Conservation (phyloP, 148 eudicot genomes). For the Silene latifolia region DNA sequence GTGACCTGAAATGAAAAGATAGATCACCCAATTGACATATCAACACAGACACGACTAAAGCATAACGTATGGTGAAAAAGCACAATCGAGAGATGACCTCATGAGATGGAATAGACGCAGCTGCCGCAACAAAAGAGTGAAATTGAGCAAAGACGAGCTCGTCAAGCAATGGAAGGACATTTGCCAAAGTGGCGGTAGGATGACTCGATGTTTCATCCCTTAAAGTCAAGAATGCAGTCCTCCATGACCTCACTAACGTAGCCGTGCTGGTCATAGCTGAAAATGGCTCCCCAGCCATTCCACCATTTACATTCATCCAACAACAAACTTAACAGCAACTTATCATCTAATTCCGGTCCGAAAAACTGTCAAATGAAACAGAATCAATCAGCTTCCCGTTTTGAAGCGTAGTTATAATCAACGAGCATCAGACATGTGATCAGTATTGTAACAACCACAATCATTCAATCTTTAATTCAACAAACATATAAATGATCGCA, state of each 20-base stretch:
- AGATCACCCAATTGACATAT: background rate
- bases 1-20: constrained; percentile 39
- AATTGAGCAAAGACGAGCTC: constrained; percentile 59
- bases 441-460: background rate
- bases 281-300: constrained; percentile 26
- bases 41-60: background rate
- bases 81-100: constrained; percentile 41
- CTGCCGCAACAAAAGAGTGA: constrained; percentile 43
- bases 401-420: background rate
- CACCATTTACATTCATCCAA: constrained; percentile 6
- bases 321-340: background rate
- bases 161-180: constrained; percentile 42
- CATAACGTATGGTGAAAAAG: background rate
- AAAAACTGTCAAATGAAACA: constrained; percentile 8
- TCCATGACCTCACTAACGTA: constrained; percentile 56
- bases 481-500: background rate
- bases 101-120: constrained; percentile 51
- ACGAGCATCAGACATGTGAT: background rate
- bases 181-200: constrained; percentile 21
- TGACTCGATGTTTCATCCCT: constrained; percentile 66
- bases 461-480: background rate
- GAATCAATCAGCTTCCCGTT: background rate
- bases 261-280: constrained; percentile 15
- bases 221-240: constrained; percentile 79
- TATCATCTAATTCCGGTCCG: background rate